Base-by-base conservation (phyloP, 2,329 filamentous ascomycete species). In the Aspergillus arachidicola region DNA sequence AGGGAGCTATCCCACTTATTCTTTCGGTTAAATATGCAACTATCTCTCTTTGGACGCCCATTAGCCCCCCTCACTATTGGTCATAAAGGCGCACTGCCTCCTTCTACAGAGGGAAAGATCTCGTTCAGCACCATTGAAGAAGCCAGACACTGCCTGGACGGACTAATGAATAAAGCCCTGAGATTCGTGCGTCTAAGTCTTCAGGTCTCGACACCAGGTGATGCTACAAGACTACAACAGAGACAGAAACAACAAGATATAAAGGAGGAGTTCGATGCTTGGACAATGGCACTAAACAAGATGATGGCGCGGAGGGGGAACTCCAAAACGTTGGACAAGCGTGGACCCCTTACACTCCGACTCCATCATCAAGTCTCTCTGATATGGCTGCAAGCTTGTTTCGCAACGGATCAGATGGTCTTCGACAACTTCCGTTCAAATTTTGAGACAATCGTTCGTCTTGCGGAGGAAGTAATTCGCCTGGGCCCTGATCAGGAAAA, bases 11-110 rank as follows among this genome's bases (percentile, higher is more conserved):
- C 59, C 16, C 59, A 65, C 21, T 56, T 67, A 2, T 68, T 69
- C 45, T 50, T 59, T 12, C 68, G 71, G 16, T 54, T 72, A 12
- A 70, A 72, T 36, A 61, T 72, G 32, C 69, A 72, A 36, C 57
- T 65, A 5, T 63, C 65, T 4, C 55, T 71, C n/a, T 69, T 66
- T 26, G 67, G 69, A 10, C 64, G 66, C 7, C 51, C 45, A 10
- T 11, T 67, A 34, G 34, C 56, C 21, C 53, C 58, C 19, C 28
- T 68, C 14, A 54, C 65, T 32, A n/a, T 64, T 19, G 54, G 62
- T 2, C 14, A 50, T 50, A 50, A 30, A 50, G 14, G 46, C 26
- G 9, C 46, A 50, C 46, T 30, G 1, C 30, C 50, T 1, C 43
- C 48, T 3, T 48, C 59, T 1, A 23, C 30, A 7, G 38, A 56